Percentiles rank a stretch among this genome's conserved stretches.
Evolutionary conservation across 2,329 filamentous ascomycete species (phyloP).

Genomic region (Neofusicoccum laricinum): DNA sequence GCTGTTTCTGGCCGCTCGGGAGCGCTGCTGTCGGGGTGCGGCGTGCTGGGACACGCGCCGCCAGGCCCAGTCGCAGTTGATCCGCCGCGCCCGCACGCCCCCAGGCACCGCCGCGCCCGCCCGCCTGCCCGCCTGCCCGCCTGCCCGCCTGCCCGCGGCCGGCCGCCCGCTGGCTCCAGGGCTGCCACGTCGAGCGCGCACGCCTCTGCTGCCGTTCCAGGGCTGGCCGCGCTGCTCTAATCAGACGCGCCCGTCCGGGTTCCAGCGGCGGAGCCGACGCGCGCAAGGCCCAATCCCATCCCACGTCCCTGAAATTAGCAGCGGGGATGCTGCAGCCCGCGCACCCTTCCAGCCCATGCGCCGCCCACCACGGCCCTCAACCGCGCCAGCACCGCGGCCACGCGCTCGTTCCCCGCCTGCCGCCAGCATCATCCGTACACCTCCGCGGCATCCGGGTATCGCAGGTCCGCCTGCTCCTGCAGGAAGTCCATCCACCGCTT

Average conservation of each 20-base stretch:
- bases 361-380: not conserved
- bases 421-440: constrained; percentile 28
- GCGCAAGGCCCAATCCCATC: not conserved
- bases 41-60: not conserved
- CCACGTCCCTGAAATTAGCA: constrained; percentile 13
- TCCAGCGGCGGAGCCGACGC: not conserved
- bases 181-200: constrained; percentile 2
- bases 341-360: not conserved
- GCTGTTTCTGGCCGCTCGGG: not conserved
- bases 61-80: not conserved
- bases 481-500: constrained; percentile 89
- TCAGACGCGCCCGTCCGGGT: not conserved
- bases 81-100: not conserved
- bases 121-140: not conserved
- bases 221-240: not conserved
- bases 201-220: constrained; percentile 1
- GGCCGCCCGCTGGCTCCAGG: not conserved
- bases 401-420: not conserved
- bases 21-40: not conserved
- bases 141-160: not conserved
- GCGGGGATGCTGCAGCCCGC: constrained; percentile 6
- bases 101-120: not conserved
- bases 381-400: too few relatives aligned
- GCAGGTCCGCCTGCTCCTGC: constrained; percentile 83
- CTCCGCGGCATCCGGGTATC: constrained; percentile 72